phyloP scores from a whole-genome alignment of 139 green algal genomes.

The Tetratostichococcus sp. region DNA sequence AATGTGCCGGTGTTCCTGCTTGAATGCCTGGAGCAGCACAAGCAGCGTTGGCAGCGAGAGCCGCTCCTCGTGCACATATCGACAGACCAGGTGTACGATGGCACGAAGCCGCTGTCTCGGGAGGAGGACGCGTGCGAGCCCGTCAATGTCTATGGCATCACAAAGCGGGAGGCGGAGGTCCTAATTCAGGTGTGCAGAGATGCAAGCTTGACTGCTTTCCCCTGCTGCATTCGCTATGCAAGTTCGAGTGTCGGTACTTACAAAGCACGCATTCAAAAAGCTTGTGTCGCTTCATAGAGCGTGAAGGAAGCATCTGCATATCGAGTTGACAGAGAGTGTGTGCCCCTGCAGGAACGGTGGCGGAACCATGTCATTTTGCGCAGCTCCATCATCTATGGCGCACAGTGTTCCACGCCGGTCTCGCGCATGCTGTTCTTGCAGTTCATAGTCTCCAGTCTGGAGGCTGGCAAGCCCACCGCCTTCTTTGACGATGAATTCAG shows the following conservation, averaged over 20 bases:
- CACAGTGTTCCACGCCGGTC: conserved; percentile 31
- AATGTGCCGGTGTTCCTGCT: conserved; percentile 56
- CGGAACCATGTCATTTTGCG: conserved; percentile 57
- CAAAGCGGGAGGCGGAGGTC: conserved; percentile 52
- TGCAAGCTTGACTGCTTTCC: too few relatives aligned
- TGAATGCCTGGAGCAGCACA: conserved; percentile 17
- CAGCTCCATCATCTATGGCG: conserved; percentile 63
- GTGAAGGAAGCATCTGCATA: too few relatives aligned
- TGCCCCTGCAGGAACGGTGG: conserved; percentile 41
- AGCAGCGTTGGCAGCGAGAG: not conserved
- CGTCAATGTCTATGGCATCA: conserved; percentile 59
- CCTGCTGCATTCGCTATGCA: not conserved
- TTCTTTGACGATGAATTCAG: conserved; percentile 61
- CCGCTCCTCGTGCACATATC: conserved; percentile 71
- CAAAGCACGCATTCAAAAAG: too few relatives aligned
- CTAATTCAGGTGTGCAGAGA: conserved; percentile 26
- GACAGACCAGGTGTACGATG: conserved; percentile 62
- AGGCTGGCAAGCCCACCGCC: conserved; percentile 20
- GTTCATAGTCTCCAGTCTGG: conserved; percentile 35
- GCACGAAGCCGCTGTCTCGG: conserved; percentile 22
- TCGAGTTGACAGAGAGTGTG: too few relatives aligned
- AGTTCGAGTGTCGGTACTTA: too few relatives aligned
- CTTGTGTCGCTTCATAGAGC: too few relatives aligned
- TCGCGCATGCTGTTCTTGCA: conserved; percentile 46
- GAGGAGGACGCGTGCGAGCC: conserved; percentile 41